A percentile compares a stretch with the other conserved stretches of the same genome.
These are phyloP conservation scores for Diplogelasinospora grovesii DNA, from an alignment of 495 filamentous ascomycete species.

Conservation along the genomic window DNA sequence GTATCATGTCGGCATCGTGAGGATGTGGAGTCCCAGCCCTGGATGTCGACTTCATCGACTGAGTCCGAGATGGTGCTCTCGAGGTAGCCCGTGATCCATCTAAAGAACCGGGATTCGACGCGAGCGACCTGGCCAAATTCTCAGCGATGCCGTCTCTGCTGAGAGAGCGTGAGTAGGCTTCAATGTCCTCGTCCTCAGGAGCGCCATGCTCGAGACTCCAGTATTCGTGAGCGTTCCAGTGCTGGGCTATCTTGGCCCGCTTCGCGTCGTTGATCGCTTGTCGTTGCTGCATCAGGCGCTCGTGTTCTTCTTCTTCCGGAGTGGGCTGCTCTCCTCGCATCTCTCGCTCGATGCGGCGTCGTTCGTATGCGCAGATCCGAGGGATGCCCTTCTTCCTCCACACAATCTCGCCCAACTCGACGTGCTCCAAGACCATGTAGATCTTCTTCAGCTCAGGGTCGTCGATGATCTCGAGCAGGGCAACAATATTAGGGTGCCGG, in stretches of 20 bases:
- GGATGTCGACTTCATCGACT: conserved; percentile 38
- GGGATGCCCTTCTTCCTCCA: conserved; percentile 82
- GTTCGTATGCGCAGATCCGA: conserved; percentile 76
- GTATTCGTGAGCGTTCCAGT: conserved; percentile 43
- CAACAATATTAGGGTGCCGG: conserved; percentile 90
- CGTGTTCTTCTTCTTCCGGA: conserved; percentile 58
- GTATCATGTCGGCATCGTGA: conserved; percentile 38
- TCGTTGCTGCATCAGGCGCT: conserved; percentile 49
- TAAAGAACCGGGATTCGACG: conserved; percentile 20
- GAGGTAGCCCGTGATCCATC: conserved; percentile 37
- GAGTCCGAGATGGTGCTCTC: conserved; percentile 36
- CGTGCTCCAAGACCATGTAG: conserved; percentile 93
- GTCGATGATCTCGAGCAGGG: conserved; percentile 93
- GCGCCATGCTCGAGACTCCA: conserved; percentile 82
- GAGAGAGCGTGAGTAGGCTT: conserved; percentile 28
- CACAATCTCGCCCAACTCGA: conserved; percentile 85
- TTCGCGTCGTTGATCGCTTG: conserved; percentile 51
- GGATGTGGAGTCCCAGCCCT: conserved; percentile 37
- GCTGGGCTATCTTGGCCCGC: conserved; percentile 39
- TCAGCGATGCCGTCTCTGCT: conserved; percentile 24
- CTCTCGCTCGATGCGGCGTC: conserved; percentile 67
- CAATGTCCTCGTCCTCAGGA: conserved; percentile 52
- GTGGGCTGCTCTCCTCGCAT: conserved; percentile 52
- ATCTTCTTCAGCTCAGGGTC: conserved; percentile 94
- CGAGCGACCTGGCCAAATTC: conserved; percentile 5